Conservation (phyloP, 2,329 filamentous ascomycete species). For the Xylariaceae sp. region DNA sequence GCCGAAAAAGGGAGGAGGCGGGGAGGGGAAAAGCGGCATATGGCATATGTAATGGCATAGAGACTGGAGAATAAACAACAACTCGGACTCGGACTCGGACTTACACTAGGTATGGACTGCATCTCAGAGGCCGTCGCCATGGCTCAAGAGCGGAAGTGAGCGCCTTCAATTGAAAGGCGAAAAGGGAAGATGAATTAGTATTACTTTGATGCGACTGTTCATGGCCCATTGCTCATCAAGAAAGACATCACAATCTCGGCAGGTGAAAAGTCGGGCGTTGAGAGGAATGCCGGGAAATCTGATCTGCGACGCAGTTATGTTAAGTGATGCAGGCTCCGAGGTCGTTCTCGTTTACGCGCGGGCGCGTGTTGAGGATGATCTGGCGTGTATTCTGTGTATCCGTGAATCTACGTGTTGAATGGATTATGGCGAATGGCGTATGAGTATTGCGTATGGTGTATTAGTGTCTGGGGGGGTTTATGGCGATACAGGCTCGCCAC, state of each 20-base stretch:
- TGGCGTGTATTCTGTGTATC: slow-evolving; percentile 4
- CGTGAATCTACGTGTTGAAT: slow-evolving; percentile 9
- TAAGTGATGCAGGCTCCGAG: slow-evolving; percentile 1
- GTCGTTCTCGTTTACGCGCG: not conserved
- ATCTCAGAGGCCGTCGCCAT: slow-evolving; percentile 40
- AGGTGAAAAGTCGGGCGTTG: slow-evolving; percentile 8
- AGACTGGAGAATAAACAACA: slow-evolving; percentile 1
- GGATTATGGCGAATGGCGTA: slow-evolving; percentile 1
- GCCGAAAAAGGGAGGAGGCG: slow-evolving; percentile 1
- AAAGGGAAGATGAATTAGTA: slow-evolving; percentile 24
- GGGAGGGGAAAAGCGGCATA: not conserved
- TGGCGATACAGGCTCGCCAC: slow-evolving; percentile 3
- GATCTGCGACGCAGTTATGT: slow-evolving; percentile 10
- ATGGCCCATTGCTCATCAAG: slow-evolving; percentile 33
- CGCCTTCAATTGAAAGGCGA: slow-evolving; percentile 32
- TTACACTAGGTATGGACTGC: slow-evolving; percentile 52
- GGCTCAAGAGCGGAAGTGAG: slow-evolving; percentile 32
- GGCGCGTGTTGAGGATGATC: slow-evolving; percentile 5
- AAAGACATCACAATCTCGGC: slow-evolving; percentile 30
- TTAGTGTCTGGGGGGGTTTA: slow-evolving; percentile 14
- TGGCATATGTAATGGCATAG: slow-evolving; percentile 3
- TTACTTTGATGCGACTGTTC: slow-evolving; percentile 24
- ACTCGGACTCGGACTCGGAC: slow-evolving; percentile 23
- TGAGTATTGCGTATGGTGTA: slow-evolving; percentile 9
- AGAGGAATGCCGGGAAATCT: slow-evolving; percentile 26